Evolutionary conservation across 2,329 filamentous ascomycete species (phyloP), one percentile per base, ranked within the genome.

Genomic region (Claviceps humidiphila): DNA sequence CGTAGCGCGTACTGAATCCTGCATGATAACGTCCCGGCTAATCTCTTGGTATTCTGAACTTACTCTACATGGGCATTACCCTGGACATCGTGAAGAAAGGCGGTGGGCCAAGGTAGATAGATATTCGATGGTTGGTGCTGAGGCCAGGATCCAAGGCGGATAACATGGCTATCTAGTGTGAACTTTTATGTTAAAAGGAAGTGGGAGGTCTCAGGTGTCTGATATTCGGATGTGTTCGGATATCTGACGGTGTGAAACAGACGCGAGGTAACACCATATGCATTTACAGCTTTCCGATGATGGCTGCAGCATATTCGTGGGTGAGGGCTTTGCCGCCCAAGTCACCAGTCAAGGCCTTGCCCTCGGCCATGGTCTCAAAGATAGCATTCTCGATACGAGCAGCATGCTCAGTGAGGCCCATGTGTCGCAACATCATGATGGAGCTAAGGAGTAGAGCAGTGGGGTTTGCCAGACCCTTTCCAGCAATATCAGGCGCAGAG

Each of bases 371-470:
- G 56, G 90, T 95, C 69, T 87, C 87, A 71, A 98, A 97, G 66
- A 91, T 94, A 60, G 93, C 93, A 72, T 81, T 86, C 79, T 97
- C 88, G 67, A 98, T 97, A 70, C 82, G 84, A 69, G 77, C 71
- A 61, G 93, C 93, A 70, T 97, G 83, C 58, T 88, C 78, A 70
- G 75, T 83, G 59, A 98, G 79, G 65, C 87, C 84, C 91, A 98
- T 97, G 76, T 98, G 93, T 72, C 93, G 85, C 79, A 98, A 75
- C 93, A 98, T 97, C 93, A 98, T 97, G 76, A 97, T 93, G 70
- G 87, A 94, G 71, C 82, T 88, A 66, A 97, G 85, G 59, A 98
- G 82, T 62, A 98, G 83, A 55, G 93, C 93, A 56, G 93, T 97
- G 57, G 93, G 93, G 81, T 98, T 98, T 66, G 93, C 93, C 61